phyloP scores from a whole-genome alignment of 2,329 filamentous ascomycete genomes.

The Neospermospora avenae region DNA sequence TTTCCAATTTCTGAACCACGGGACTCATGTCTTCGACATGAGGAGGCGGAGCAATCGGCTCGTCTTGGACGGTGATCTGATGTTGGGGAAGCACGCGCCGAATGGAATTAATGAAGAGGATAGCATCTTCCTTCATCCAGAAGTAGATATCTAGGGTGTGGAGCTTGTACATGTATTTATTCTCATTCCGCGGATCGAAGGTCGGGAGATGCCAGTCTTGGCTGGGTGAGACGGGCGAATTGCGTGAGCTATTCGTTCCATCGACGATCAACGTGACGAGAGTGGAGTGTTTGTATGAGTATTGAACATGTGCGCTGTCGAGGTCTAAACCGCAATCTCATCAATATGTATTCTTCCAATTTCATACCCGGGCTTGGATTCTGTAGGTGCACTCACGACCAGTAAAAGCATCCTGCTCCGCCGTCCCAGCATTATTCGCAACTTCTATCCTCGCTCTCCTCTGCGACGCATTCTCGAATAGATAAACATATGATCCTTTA shows the following conservation, averaged over 20 bases:
- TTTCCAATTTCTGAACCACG: conserved; percentile 71
- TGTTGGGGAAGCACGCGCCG: conserved; percentile 59
- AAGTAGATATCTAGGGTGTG: conserved; percentile 77
- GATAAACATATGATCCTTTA: conserved; percentile 74
- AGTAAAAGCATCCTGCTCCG: conserved; percentile 76
- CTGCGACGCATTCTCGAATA: conserved; percentile 70
- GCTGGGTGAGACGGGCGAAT: conserved; percentile 37
- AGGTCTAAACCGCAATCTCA: conserved; percentile 48
- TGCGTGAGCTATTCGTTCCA: conserved; percentile 31
- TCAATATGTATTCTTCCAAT: neutral
- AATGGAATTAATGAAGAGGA: conserved; percentile 66
- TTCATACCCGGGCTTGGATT: neutral
- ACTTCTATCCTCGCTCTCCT: conserved; percentile 70
- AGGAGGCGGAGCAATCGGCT: conserved; percentile 51
- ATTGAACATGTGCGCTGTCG: conserved; percentile 61
- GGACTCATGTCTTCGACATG: conserved; percentile 56
- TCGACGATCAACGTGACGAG: conserved; percentile 66
- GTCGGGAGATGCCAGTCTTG: conserved; percentile 74
- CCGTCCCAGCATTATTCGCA: conserved; percentile 69
- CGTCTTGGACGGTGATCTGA: conserved; percentile 62
- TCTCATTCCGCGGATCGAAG: conserved; percentile 68
- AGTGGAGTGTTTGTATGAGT: conserved; percentile 72
- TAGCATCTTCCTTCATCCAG: conserved; percentile 70
- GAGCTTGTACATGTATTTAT: conserved; percentile 75
- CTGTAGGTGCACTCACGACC: conserved; percentile 56